Evolutionary conservation across 371 early-diverging fungal species (phyloP).

Genomic region (Rhizopus sp.): DNA sequence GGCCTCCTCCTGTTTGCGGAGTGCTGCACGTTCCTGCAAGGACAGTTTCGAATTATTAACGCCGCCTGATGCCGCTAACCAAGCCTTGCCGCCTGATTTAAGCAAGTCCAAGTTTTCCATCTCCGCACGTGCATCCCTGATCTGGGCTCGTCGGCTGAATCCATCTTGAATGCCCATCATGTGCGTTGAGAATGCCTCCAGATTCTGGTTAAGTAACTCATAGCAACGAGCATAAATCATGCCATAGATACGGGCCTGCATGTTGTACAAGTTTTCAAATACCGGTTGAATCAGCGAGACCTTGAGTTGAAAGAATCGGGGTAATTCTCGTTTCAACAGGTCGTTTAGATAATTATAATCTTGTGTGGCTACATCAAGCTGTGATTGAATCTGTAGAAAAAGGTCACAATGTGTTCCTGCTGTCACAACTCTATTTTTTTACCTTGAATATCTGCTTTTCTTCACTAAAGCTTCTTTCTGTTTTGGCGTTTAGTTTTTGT

Average conservation of each 20-base stretch:
- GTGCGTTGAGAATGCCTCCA: slow-evolving; percentile 28
- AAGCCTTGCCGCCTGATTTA: slow-evolving; percentile 42
- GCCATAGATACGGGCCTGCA: slow-evolving; percentile 67
- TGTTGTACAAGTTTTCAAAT: slow-evolving; percentile 65
- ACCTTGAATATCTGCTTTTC: slow-evolving; percentile 74
- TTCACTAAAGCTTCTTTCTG: slow-evolving; percentile 66
- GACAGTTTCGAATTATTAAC: slow-evolving; percentile 30
- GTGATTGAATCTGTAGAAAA: slow-evolving; percentile 49
- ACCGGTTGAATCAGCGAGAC: slow-evolving; percentile 71
- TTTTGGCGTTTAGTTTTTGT: slow-evolving; percentile 67
- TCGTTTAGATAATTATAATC: slow-evolving; percentile 73
- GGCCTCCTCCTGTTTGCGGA: slow-evolving; percentile 12
- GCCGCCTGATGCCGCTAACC: slow-evolving; percentile 41
- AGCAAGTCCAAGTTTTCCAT: slow-evolving; percentile 38
- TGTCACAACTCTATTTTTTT: slow-evolving; percentile 3
- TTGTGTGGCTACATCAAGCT: slow-evolving; percentile 68
- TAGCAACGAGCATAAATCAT: slow-evolving; percentile 50
- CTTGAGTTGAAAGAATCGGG: slow-evolving; percentile 60
- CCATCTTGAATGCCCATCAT: slow-evolving; percentile 41
- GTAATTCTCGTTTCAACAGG: slow-evolving; percentile 65
- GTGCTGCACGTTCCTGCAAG: slow-evolving; percentile 33
- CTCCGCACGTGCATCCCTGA: slow-evolving; percentile 32
- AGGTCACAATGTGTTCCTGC: neutral
- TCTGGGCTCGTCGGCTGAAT: slow-evolving; percentile 21
- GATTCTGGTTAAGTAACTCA: slow-evolving; percentile 40